Conservation (phyloP, 768 basidiomycete species). For the Termitomyces sp. region DNA sequence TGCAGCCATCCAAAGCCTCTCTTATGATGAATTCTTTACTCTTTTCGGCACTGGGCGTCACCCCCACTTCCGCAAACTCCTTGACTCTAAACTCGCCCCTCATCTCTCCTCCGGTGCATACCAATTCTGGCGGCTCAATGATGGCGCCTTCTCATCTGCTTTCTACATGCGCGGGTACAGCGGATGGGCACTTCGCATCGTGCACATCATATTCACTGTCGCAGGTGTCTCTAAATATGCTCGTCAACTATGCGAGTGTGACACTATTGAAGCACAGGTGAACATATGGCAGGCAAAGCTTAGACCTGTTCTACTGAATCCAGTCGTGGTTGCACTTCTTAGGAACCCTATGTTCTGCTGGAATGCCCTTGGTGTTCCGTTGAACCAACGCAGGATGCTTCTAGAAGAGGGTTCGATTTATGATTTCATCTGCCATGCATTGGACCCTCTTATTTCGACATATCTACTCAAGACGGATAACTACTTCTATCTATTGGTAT, state of each 20-base stretch:
- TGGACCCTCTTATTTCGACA: conserved; percentile 42
- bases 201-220: conserved; percentile 51
- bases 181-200: conserved; percentile 62
- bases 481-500: conserved; percentile 59
- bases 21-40: conserved; percentile 57
- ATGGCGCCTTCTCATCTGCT: conserved; percentile 40
- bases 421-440: conserved; percentile 46
- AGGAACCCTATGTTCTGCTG: conserved; percentile 58
- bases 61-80: conserved; percentile 49
- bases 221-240: conserved; percentile 55
- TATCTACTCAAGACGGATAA: conserved; percentile 57
- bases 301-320: conserved; percentile 56
- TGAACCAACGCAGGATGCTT: conserved; percentile 61
- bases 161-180: conserved; percentile 71
- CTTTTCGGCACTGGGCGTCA: conserved; percentile 67
- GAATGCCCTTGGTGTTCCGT: conserved; percentile 76
- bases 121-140: conserved; percentile 72
- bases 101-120: conserved; percentile 68
- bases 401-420: conserved; percentile 45
- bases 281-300: conserved; percentile 57
- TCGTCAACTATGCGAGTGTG: conserved; percentile 46
- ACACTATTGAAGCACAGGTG: conserved; percentile 53
- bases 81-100: conserved; percentile 60
- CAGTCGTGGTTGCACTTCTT: conserved; percentile 50
- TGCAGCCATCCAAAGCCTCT: conserved; percentile 52